Evolutionary conservation across 441 rosid species (phyloP).

Genomic region (Pelargonium australe): DNA sequence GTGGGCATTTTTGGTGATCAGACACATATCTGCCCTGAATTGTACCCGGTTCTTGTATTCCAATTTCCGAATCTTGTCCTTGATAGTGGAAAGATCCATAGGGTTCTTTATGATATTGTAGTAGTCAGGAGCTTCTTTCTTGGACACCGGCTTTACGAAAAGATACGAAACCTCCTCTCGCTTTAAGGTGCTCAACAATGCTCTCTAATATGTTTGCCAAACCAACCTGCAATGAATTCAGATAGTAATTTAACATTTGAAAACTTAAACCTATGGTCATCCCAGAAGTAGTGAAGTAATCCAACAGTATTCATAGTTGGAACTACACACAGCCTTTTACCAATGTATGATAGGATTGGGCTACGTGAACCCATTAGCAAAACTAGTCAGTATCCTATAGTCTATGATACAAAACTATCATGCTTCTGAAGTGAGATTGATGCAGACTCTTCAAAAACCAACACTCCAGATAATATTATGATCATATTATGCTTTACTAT

Average conservation of each 20-base stretch:
- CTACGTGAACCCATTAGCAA: too few species aligned
- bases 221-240: conserved; percentile 54
- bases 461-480: too few species aligned
- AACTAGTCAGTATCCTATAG: too few species aligned
- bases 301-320: too few species aligned
- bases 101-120: conserved; percentile 50
- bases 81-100: conserved; percentile 86
- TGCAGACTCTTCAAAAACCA: too few species aligned
- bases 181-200: conserved; percentile 66
- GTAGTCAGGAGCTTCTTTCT: conserved; percentile 97
- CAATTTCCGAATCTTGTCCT: conserved; percentile 81
- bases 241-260: neutral
- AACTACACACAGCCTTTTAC: too few species aligned
- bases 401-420: too few species aligned
- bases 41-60: conserved; percentile 66
- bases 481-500: too few species aligned
- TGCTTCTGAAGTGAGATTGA: too few species aligned
- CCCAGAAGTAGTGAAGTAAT: too few species aligned
- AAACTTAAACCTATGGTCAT: neutral
- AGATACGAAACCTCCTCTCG: conserved; percentile 64
- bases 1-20: conserved; percentile 78
- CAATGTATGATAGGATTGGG: too few species aligned
- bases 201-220: conserved; percentile 72
- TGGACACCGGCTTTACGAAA: conserved; percentile 80
- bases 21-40: conserved; percentile 87